Evolutionary conservation across 371 early-diverging fungal species (phyloP).

Genomic region (Saksenaea vasiformis): DNA sequence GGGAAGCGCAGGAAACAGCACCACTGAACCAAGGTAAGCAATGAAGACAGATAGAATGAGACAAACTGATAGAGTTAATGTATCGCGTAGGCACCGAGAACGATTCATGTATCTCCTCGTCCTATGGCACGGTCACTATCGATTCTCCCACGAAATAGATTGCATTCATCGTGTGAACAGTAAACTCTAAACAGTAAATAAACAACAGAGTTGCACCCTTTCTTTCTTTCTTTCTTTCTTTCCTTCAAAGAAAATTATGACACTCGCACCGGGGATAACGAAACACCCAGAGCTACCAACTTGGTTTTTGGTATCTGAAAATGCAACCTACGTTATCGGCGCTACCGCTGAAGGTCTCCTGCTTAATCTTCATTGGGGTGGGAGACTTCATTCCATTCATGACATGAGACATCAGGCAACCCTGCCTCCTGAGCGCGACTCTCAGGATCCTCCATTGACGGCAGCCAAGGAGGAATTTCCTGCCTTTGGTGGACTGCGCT

Average conservation of each 20-base stretch:
- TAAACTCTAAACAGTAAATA: not conserved
- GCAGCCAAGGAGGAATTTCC: conserved; percentile 40
- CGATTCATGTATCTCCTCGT: not conserved
- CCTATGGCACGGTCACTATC: not conserved
- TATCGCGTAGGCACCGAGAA: not conserved
- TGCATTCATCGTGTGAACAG: not conserved
- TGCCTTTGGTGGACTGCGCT: conserved; percentile 44
- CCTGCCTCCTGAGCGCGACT: conserved; percentile 8
- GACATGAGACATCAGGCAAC: conserved; percentile 17
- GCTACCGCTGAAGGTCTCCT: conserved; percentile 21
- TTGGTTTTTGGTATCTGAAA: conserved; percentile 38
- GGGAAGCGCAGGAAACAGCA: not conserved
- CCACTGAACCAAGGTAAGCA: not conserved
- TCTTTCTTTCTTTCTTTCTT: not conserved
- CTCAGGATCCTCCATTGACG: conserved; percentile 38
- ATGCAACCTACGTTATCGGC: conserved; percentile 37
- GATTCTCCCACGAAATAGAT: not conserved
- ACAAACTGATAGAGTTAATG: not conserved
- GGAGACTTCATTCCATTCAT: conserved; percentile 16
- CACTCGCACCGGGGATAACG: conserved; percentile 20
- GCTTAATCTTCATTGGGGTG: conserved; percentile 44
- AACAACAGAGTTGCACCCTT: not conserved
- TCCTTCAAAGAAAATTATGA: not conserved
- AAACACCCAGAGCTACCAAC: conserved; percentile 16
- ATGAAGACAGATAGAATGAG: not conserved